Conservation (phyloP, 2,329 filamentous ascomycete genomes). For the Biscogniauxia mediterranea region DNA sequence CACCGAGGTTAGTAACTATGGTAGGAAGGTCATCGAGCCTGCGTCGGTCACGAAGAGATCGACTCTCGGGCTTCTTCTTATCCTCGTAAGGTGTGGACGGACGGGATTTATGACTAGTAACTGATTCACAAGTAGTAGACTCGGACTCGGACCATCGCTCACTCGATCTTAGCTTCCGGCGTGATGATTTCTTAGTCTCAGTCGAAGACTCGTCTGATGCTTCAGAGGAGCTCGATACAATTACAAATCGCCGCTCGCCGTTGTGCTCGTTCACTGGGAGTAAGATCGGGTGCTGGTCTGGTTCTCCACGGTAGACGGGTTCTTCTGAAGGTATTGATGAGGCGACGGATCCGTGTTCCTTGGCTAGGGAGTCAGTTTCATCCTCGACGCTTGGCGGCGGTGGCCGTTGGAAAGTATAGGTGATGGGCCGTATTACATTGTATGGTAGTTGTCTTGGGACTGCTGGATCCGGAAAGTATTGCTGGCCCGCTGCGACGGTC, state of each 20-base stretch:
- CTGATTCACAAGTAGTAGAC: constrained; percentile 38
- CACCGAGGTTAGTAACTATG: constrained; percentile 28
- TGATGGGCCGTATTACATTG: constrained; percentile 25
- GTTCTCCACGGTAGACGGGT: constrained; percentile 57
- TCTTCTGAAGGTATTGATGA: constrained; percentile 48
- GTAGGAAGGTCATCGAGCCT: constrained; percentile 29
- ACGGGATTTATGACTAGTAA: constrained; percentile 42
- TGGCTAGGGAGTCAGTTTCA: constrained; percentile 60
- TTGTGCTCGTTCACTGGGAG: constrained; percentile 60
- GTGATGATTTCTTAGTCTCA: constrained; percentile 17
- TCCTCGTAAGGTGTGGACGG: constrained; percentile 30
- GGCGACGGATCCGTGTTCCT: constrained; percentile 50
- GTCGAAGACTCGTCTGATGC: constrained; percentile 23
- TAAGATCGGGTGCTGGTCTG: constrained; percentile 68
- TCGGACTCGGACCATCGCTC: constrained; percentile 21
- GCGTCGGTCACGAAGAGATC: constrained; percentile 22
- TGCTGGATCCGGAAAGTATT: constrained; percentile 4
- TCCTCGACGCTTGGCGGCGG: constrained; percentile 69
- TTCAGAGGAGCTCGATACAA: constrained; percentile 44
- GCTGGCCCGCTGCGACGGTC: constrained; percentile 5
- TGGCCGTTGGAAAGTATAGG: constrained; percentile 45
- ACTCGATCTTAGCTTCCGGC: constrained; percentile 16
- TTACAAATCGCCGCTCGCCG: constrained; percentile 64
- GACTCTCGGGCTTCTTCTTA: constrained; percentile 22
- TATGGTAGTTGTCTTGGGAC: constrained; percentile 20